Evolutionary conservation across 805 yeast genomes (phyloP).

Genomic region (Candida schatavii): DNA sequence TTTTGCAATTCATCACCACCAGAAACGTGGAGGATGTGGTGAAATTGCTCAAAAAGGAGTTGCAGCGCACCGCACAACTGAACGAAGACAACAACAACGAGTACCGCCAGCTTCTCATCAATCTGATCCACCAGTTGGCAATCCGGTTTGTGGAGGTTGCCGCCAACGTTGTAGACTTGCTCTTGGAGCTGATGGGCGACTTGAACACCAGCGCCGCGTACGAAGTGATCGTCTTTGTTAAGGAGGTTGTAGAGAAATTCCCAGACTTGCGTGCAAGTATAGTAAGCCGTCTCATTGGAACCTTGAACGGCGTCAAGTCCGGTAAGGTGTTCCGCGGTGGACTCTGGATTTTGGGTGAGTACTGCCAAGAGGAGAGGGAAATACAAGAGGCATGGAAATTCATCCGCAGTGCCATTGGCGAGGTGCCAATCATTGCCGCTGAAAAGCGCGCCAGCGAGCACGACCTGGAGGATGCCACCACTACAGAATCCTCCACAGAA

Average conservation of each 20-base stretch:
- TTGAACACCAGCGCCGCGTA: conserved; percentile 81
- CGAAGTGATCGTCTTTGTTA: conserved; percentile 87
- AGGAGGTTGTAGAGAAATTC: conserved; percentile 90
- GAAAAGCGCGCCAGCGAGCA: conserved; percentile 46
- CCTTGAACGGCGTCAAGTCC: conserved; percentile 68
- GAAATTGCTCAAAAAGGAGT: conserved; percentile 86
- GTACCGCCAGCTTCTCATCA: conserved; percentile 84
- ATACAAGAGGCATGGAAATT: conserved; percentile 85
- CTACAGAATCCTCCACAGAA: conserved; percentile 11
- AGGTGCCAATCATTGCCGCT: conserved; percentile 80
- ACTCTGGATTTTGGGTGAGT: conserved; percentile 95
- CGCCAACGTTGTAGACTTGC: conserved; percentile 80
- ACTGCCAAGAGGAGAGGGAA: conserved; percentile 64
- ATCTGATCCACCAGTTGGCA: conserved; percentile 87
- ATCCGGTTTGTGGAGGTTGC: conserved; percentile 88
- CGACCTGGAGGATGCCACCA: conserved; percentile 21
- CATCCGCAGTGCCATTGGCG: conserved; percentile 81
- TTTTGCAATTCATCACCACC: conserved; percentile 75
- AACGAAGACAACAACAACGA: conserved; percentile 80
- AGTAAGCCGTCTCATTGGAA: conserved; percentile 55
- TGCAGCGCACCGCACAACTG: conserved; percentile 65
- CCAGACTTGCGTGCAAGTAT: conserved; percentile 72
- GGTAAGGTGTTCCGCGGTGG: conserved; percentile 93
- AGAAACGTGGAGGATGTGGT: conserved; percentile 94
- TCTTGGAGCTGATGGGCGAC: conserved; percentile 83